phyloP scores from a whole-genome alignment of 345 rosid genomes.

The Tarenaya hassleriana region DNA sequence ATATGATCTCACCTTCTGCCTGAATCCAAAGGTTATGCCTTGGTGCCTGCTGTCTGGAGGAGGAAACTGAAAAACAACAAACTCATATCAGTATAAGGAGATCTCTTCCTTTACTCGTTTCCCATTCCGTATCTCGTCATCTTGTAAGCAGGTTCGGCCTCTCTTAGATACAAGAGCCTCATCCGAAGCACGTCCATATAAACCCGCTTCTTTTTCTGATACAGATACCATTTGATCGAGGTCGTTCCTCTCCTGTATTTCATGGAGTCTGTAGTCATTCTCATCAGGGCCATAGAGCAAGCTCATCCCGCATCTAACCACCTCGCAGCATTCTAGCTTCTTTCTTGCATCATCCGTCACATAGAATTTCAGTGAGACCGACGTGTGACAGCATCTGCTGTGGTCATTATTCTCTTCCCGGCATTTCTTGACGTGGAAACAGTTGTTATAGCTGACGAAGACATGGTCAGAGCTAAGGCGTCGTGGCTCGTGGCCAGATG shows the following conservation, averaged over 20 bases:
- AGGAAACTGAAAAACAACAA: too few relatives aligned
- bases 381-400: conserved; percentile 19
- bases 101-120: too few relatives aligned
- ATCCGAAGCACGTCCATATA: too few relatives aligned
- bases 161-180: too few relatives aligned
- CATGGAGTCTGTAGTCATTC: conserved; percentile 19
- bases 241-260: conserved; percentile 11
- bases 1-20: conserved; percentile 6
- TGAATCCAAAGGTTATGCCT: neutral
- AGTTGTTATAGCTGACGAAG: conserved; percentile 24
- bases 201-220: neutral
- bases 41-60: neutral
- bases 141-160: too few relatives aligned
- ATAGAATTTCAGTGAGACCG: conserved; percentile 19
- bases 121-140: too few relatives aligned
- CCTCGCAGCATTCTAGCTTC: conserved; percentile 20
- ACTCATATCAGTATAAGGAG: too few relatives aligned
- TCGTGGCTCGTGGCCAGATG: conserved; percentile 21
- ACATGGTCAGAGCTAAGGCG: conserved; percentile 23
- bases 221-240: conserved; percentile 1
- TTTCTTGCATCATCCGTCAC: conserved; percentile 19
- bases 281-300: conserved; percentile 28
- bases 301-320: conserved; percentile 27
- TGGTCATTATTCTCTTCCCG: conserved; percentile 10
- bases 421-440: conserved; percentile 14